phyloP scores from a whole-genome alignment of 345 rosid species.

The Reutealis trisperma region DNA sequence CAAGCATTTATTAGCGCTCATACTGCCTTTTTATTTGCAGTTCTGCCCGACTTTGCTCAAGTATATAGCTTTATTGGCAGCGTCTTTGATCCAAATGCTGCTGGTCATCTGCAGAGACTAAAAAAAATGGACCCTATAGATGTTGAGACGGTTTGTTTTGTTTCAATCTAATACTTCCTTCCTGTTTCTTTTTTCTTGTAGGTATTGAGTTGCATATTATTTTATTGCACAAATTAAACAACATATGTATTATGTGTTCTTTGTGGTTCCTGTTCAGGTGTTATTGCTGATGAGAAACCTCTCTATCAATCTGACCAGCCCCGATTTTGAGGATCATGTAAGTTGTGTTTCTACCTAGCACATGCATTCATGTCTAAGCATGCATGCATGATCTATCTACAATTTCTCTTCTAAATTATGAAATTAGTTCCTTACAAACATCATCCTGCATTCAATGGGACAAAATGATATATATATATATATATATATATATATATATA shows the following conservation, averaged over 20 bases:
- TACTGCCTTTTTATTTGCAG: conserved; percentile 42
- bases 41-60: conserved; percentile 81
- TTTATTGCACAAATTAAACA: background rate
- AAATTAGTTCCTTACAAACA: background rate
- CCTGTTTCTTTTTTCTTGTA: conserved; percentile 3
- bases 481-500: too few species aligned
- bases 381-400: background rate
- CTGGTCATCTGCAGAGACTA: conserved; percentile 77
- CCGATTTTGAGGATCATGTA: conserved; percentile 91
- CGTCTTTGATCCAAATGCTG: conserved; percentile 70
- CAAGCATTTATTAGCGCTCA: background rate
- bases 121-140: conserved; percentile 89
- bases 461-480: background rate
- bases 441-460: background rate
- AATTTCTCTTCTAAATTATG: background rate
- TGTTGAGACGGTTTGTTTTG: conserved; percentile 72
- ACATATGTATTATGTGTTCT: conserved; percentile 7
- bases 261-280: conserved; percentile 50
- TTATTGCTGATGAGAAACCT: conserved; percentile 91
- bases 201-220: background rate
- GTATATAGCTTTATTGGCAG: conserved; percentile 87
- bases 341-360: conserved; percentile 37
- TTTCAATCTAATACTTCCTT: background rate
- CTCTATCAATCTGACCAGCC: conserved; percentile 78
- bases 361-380: background rate